phyloP scores from a whole-genome alignment of 78 protist species.

The Dictyostelium purpureum region DNA sequence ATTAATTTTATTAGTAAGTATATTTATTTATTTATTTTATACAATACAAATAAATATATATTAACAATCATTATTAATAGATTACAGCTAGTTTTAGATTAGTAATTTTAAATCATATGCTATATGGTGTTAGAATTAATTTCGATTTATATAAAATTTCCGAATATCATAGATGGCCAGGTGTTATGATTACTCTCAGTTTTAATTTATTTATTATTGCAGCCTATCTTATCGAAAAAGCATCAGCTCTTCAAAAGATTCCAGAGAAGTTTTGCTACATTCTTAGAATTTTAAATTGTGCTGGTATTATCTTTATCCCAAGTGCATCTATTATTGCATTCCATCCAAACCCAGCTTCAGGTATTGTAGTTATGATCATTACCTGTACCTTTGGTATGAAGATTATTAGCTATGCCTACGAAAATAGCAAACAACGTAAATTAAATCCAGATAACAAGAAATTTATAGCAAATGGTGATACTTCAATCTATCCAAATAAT shows the following conservation, averaged over 20 bases:
- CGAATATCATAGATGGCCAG: slow-evolving; percentile 85
- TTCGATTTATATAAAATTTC: slow-evolving; percentile 36
- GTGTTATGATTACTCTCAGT: slow-evolving; percentile 43
- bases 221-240: slow-evolving; percentile 37
- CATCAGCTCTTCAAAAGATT: not conserved
- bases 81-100: slow-evolving; percentile 57
- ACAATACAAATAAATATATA: not conserved
- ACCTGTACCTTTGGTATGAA: slow-evolving; percentile 33
- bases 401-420: slow-evolving; percentile 32
- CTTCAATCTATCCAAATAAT: slow-evolving; percentile 44
- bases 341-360: slow-evolving; percentile 63
- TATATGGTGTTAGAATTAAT: slow-evolving; percentile 75
- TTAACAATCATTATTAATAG: not conserved
- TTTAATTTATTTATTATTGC: slow-evolving; percentile 29
- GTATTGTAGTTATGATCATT: slow-evolving; percentile 53
- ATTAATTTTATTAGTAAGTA: slow-evolving; percentile 25
- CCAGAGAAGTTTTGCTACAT: not conserved
- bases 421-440: slow-evolving; percentile 63
- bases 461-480: not conserved
- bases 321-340: slow-evolving; percentile 2
- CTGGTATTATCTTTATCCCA: slow-evolving; percentile 7
- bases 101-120: slow-evolving; percentile 72
- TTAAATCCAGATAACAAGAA: slow-evolving; percentile 23
- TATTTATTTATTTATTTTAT: not conserved
- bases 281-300: slow-evolving; percentile 38